Evolutionary conservation across 305 asterid species (phyloP).

Genomic region (Salvia sclarea): DNA sequence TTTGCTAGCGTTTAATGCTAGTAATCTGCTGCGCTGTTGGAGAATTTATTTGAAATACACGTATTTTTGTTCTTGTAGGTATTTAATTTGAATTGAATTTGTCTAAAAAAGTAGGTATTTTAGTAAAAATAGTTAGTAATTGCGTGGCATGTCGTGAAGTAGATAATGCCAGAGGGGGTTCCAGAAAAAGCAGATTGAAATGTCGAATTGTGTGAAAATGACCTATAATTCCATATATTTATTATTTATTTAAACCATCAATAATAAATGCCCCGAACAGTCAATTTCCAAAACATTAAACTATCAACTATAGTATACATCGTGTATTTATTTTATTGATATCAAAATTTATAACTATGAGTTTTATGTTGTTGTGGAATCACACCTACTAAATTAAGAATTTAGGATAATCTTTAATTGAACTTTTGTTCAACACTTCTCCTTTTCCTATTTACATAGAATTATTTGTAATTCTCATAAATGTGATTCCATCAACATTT

Average conservation of each 20-base stretch:
- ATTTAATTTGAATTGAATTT: neutral
- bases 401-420: no score
- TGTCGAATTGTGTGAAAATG: neutral
- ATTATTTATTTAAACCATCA: no score
- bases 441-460: no score
- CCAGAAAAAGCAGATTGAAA: neutral
- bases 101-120: neutral
- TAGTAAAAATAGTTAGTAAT: neutral
- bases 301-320: no score
- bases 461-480: no score
- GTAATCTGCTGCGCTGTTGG: neutral
- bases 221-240: neutral
- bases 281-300: neutral
- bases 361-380: no score
- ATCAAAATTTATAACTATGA: no score
- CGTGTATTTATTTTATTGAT: no score
- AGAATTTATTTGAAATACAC: neutral
- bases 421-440: no score
- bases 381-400: no score
- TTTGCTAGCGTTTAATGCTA: neutral
- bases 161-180: neutral
- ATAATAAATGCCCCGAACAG: neutral
- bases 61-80: neutral
- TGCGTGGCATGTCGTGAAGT: neutral
- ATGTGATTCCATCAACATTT: no score